Conservation (phyloP, 2,329 filamentous ascomycete species). For the Raffaelea deltoideospora region DNA sequence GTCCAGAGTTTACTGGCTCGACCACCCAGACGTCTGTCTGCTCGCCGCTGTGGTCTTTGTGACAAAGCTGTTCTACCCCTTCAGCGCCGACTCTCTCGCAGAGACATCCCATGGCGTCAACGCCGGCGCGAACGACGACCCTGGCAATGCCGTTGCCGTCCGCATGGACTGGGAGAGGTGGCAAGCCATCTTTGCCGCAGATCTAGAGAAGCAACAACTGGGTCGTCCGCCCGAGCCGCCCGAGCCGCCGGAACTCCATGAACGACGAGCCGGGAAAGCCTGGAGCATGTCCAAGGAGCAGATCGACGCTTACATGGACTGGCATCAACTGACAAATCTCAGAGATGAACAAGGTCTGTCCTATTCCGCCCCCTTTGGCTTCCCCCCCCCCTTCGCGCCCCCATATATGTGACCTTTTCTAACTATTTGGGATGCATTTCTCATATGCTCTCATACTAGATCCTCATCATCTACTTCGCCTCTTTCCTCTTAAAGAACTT, state of each 20-base stretch:
- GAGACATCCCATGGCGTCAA: background rate
- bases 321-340: constrained; percentile 52
- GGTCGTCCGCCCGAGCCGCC: constrained; percentile 4
- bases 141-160: constrained; percentile 39
- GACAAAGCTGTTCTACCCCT: constrained; percentile 65
- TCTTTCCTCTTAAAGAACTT: constrained; percentile 4
- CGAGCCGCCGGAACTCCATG: constrained; percentile 13
- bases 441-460: too few relatives aligned
- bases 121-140: constrained; percentile 15
- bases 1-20: constrained; percentile 29
- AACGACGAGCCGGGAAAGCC: constrained; percentile 13
- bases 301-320: constrained; percentile 65
- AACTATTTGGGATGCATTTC: background rate
- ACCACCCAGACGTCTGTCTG: constrained; percentile 62
- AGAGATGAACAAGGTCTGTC: constrained; percentile 7
- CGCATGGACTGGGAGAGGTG: constrained; percentile 60
- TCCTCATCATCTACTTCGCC: constrained; percentile 2
- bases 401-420: background rate
- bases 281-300: constrained; percentile 37
- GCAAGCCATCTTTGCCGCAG: constrained; percentile 32
- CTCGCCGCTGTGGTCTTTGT: constrained; percentile 57
- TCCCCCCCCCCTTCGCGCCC: background rate
- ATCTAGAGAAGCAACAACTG: constrained; percentile 5
- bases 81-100: too few relatives aligned
- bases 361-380: too few relatives aligned